Conservation (phyloP, 768 basidiomycete genomes). For the Tulasnella calospora region DNA sequence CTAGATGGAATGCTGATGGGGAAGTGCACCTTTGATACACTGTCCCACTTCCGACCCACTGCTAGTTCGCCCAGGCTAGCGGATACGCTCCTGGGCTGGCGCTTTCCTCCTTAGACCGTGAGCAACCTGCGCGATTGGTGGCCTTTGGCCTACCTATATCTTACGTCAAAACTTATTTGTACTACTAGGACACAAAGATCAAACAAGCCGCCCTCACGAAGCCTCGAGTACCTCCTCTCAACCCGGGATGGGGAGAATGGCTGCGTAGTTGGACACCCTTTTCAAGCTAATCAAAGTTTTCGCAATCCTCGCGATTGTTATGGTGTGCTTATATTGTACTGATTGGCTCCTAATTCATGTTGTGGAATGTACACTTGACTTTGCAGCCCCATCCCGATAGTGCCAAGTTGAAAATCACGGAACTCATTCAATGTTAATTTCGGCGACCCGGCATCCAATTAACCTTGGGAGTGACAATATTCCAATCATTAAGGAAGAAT, state of each 20-base stretch:
- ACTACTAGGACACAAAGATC: background rate
- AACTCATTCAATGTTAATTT: too few relatives aligned
- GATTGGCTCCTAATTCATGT: too few relatives aligned
- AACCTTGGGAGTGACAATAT: too few relatives aligned
- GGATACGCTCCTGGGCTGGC: slow-evolving; percentile 36
- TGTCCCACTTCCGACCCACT: slow-evolving; percentile 66
- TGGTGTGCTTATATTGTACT: too few relatives aligned
- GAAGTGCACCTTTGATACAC: slow-evolving; percentile 68
- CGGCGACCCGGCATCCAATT: too few relatives aligned
- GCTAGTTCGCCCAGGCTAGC: slow-evolving; percentile 43
- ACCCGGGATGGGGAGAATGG: background rate
- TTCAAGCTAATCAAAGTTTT: background rate
- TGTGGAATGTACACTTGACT: too few relatives aligned
- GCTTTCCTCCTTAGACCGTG: slow-evolving; percentile 41
- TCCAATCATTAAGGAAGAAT: too few relatives aligned
- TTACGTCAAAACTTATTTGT: background rate
- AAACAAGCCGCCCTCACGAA: background rate
- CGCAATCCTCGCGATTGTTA: too few relatives aligned
- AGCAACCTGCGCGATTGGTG: background rate
- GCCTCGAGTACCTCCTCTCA: background rate
- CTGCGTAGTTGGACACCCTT: background rate
- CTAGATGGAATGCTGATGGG: slow-evolving; percentile 57
- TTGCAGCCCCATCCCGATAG: too few relatives aligned
- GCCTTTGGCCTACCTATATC: background rate
- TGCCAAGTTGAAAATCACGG: too few relatives aligned